Base-by-base conservation (phyloP, 2,329 filamentous ascomycete species). In the Pyricularia sp. region DNA sequence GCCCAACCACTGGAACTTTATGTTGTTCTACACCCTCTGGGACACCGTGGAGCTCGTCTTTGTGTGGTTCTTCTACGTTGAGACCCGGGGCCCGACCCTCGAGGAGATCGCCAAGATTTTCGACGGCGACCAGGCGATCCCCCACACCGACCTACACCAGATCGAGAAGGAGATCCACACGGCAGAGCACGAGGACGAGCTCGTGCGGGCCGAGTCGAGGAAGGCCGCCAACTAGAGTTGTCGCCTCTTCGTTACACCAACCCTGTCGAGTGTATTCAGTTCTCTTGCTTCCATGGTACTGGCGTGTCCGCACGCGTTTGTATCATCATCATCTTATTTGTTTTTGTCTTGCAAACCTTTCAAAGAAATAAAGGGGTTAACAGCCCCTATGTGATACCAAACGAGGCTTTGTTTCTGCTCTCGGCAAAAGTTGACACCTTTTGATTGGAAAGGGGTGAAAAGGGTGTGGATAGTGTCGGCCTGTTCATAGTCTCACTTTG, bases 31-130 rank as follows among this genome's bases (percentile, higher is more conserved):
- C 78, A 86, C 86, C 26, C 76, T 87, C 69, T 90, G 87, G 87
- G 85, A 89, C 75, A 79, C 84, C 65, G 76, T 83, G 74, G 86
- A 90, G 77, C 79, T 89, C 64, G 71, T 85, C 65, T 88, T 90
- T 72, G 86, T 90, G 50, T 89, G 84, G 78, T 87, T 88, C 80
- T 84, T 90, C 76, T 90, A 88, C 76, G 84, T 90, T 69, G 90
- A 92, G 80, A 92, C 90, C 23, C 88, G 86, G 74, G 89, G 89
- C 3, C 87, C 88, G 0, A 91, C 89, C 1, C 86, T 92, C 0
- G 90, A 92, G 76, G 88, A 91, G 75, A 84, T 91, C 71, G 86
- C 89, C 65, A 85, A 86, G 73, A 90, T 92, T 76, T 92, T 92
- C 73, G 89, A 92, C 73, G 90, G 88, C 58, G 84, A 88, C 31